Conservation (phyloP, 345 rosid genomes). For the Brassica incana region DNA sequence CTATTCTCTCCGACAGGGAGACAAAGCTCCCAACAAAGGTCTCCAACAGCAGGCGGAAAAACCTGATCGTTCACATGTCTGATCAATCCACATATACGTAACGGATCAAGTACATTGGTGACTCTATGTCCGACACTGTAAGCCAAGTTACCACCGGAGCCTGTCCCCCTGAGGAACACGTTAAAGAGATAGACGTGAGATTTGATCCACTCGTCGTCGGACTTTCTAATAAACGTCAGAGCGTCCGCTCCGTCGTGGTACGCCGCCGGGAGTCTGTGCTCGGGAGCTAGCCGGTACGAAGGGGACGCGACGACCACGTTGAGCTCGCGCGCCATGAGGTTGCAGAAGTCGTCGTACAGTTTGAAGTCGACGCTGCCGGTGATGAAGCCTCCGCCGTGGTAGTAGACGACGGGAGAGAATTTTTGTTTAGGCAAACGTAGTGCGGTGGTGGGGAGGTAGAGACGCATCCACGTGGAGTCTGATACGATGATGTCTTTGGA, state of each 20-base stretch:
- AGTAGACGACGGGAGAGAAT: not conserved
- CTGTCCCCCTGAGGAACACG: not conserved
- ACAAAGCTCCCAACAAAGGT: not conserved
- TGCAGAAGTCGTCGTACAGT: not conserved
- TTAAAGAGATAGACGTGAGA: not conserved
- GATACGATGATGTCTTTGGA: not conserved
- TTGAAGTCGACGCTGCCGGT: not conserved
- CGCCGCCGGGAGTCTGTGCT: not conserved
- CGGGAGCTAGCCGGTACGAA: not conserved
- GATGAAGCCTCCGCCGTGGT: not conserved
- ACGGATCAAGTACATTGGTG: too few relatives aligned
- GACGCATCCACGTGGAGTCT: not conserved
- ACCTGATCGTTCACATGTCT: too few relatives aligned
- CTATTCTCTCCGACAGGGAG: not conserved
- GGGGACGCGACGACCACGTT: not conserved
- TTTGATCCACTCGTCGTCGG: not conserved
- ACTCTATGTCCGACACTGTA: not conserved
- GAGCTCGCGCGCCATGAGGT: not conserved
- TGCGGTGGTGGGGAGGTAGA: not conserved
- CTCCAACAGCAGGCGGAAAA: not conserved
- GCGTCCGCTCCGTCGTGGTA: not conserved
- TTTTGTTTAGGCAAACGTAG: not conserved
- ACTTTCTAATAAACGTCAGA: not conserved
- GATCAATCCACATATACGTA: not conserved
- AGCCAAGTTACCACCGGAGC: not conserved